Conservation (phyloP, 768 basidiomycete genomes). For the Boletellus ananas region DNA sequence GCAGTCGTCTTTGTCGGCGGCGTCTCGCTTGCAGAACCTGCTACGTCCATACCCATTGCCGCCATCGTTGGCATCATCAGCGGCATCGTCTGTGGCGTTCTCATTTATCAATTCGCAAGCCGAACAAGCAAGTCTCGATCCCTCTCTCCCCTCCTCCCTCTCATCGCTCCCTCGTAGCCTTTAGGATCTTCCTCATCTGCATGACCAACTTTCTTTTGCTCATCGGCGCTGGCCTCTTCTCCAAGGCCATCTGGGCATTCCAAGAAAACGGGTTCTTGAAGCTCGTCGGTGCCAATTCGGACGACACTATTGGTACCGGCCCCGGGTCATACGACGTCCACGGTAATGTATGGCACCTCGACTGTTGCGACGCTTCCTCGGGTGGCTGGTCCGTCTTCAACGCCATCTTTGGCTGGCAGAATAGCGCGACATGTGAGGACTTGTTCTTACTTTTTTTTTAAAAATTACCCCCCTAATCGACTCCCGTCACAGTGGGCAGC, state of each 20-base stretch:
- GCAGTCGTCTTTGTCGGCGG: slow-evolving; percentile 93
- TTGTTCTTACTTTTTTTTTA: neutral
- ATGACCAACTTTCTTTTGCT: slow-evolving; percentile 93
- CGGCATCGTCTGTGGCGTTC: slow-evolving; percentile 67
- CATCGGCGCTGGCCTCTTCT: slow-evolving; percentile 92
- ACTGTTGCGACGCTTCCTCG: slow-evolving; percentile 65
- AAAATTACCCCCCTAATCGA: neutral
- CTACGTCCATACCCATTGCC: slow-evolving; percentile 84
- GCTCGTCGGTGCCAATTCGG: slow-evolving; percentile 70
- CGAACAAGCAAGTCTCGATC: slow-evolving; percentile 52
- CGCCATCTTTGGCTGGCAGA: slow-evolving; percentile 86
- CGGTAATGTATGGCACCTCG: slow-evolving; percentile 84
- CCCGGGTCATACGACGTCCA: slow-evolving; percentile 81
- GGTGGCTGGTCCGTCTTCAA: slow-evolving; percentile 80
- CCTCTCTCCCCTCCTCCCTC: neutral
- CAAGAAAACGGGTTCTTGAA: slow-evolving; percentile 62
- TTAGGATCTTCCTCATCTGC: slow-evolving; percentile 82
- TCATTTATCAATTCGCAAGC: slow-evolving; percentile 79
- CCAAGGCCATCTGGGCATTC: slow-evolving; percentile 70
- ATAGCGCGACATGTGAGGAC: slow-evolving; percentile 63
- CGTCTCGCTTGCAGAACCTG: slow-evolving; percentile 80
- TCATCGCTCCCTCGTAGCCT: slow-evolving; percentile 37
- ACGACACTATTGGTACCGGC: slow-evolving; percentile 65
- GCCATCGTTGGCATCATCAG: slow-evolving; percentile 80
- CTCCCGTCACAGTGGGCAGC: slow-evolving; percentile 51